These are phyloP conservation scores for Houttuynia cordata DNA, from an alignment of 164 flowering plant genomes.

Conservation along the genomic window DNA sequence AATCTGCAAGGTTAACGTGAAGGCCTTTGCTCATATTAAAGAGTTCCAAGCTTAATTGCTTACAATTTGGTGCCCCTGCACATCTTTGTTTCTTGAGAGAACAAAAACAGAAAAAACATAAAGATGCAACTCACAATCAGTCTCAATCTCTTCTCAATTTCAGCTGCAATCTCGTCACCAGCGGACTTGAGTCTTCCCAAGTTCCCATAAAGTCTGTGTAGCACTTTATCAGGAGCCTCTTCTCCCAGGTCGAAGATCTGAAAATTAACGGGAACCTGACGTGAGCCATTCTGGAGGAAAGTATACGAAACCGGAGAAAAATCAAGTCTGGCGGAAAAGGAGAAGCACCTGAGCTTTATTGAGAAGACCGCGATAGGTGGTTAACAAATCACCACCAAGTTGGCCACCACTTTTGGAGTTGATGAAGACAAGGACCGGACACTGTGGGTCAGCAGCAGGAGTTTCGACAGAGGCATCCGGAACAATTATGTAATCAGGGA, in stretches of 20 bases:
- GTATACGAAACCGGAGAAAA: neutral
- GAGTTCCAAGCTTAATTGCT: neutral
- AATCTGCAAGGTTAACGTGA: neutral
- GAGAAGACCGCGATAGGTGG: constrained; percentile 45
- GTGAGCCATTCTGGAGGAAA: neutral
- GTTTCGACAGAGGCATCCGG: constrained; percentile 16
- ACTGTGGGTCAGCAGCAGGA: constrained; percentile 21
- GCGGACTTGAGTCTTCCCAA: constrained; percentile 35
- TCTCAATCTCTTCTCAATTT: constrained; percentile 45
- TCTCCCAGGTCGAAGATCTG: constrained; percentile 75
- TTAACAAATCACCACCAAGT: constrained; percentile 62
- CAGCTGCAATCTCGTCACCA: constrained; percentile 32
- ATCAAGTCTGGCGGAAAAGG: neutral
- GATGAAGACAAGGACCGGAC: constrained; percentile 75
- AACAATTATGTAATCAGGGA: constrained; percentile 56
- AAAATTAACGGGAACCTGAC: constrained; percentile 4
- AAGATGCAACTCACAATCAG: constrained; percentile 47
- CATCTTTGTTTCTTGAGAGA: neutral
- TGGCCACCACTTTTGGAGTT: constrained; percentile 85
- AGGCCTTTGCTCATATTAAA: no score
- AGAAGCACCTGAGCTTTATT: constrained; percentile 53
- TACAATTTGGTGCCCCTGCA: neutral
- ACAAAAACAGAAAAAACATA: neutral
- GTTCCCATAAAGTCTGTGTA: constrained; percentile 37
- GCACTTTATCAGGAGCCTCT: constrained; percentile 57